Conservation (phyloP, 495 filamentous ascomycete genomes). For the Xeromyces bisporus region DNA sequence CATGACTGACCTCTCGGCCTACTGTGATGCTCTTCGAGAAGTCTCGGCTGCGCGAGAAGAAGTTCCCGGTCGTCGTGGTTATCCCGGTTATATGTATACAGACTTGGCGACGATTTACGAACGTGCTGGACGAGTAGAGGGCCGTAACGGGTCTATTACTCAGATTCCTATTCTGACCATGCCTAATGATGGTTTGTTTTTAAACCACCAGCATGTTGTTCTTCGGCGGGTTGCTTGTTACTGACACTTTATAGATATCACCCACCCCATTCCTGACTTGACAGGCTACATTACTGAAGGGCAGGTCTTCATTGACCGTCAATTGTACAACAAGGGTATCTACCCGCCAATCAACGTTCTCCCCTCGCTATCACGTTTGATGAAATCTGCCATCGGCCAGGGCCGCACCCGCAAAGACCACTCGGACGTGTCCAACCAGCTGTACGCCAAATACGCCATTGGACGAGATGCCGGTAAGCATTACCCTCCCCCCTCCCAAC, state of each 20-base stretch:
- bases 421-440: slow-evolving; percentile 95
- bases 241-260: slow-evolving; percentile 81
- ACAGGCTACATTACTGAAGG: slow-evolving; percentile 99
- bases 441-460: slow-evolving; percentile 99
- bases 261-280: slow-evolving; percentile 95
- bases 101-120: slow-evolving; percentile 99
- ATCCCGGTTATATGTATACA: slow-evolving; percentile 99
- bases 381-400: slow-evolving; percentile 99
- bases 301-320: slow-evolving; percentile 94
- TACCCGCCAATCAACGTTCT: slow-evolving; percentile 99
- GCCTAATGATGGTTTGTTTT: slow-evolving; percentile 74
- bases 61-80: slow-evolving; percentile 98
- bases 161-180: slow-evolving; percentile 98
- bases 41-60: slow-evolving; percentile 97
- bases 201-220: neutral
- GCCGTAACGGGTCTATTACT: slow-evolving; percentile 94
- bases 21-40: slow-evolving; percentile 97
- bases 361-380: slow-evolving; percentile 93
- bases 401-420: slow-evolving; percentile 91
- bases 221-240: no score
- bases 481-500: neutral
- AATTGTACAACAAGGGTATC: slow-evolving; percentile 86
- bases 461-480: slow-evolving; percentile 67
- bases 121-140: slow-evolving; percentile 93
- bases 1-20: slow-evolving; percentile 92